Percentiles rank a stretch among this genome's conserved stretches.
These are phyloP conservation scores for Omphalea diandra DNA, from an alignment of 441 rosid genomes.

Conservation along the genomic window DNA sequence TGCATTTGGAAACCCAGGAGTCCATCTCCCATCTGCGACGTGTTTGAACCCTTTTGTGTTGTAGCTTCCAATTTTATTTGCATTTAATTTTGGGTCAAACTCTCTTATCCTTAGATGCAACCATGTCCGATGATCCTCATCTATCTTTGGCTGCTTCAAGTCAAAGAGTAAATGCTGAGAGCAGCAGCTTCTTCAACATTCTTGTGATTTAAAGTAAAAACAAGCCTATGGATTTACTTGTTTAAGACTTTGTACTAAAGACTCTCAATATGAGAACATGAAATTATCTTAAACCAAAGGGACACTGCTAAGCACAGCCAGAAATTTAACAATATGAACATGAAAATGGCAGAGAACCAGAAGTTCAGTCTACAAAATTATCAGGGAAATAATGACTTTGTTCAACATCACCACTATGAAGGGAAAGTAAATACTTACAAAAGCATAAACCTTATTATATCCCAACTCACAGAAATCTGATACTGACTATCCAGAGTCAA, in stretches of 20 bases:
- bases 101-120: constrained; percentile 64
- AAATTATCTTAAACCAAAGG: background rate
- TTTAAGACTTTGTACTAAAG: too few species aligned
- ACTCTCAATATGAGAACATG: background rate
- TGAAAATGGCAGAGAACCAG: background rate
- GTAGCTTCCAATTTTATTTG: constrained; percentile 30
- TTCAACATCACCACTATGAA: background rate
- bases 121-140: constrained; percentile 63
- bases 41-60: constrained; percentile 27
- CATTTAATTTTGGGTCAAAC: constrained; percentile 42
- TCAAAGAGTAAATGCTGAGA: background rate
- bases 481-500: background rate
- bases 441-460: background rate
- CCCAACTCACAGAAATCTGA: background rate
- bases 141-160: constrained; percentile 56
- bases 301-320: background rate
- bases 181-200: background rate
- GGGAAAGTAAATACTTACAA: background rate
- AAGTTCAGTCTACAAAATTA: background rate
- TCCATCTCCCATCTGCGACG: constrained; percentile 61
- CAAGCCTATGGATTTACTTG: too few species aligned
- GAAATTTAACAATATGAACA: background rate
- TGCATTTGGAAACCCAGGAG: constrained; percentile 53
- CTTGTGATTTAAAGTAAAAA: background rate
- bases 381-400: background rate